A percentile compares a stretch with the other conserved stretches of the same genome.
Evolutionary conservation across 441 rosid genomes (phyloP).

Genomic region (Adansonia gregorii): DNA sequence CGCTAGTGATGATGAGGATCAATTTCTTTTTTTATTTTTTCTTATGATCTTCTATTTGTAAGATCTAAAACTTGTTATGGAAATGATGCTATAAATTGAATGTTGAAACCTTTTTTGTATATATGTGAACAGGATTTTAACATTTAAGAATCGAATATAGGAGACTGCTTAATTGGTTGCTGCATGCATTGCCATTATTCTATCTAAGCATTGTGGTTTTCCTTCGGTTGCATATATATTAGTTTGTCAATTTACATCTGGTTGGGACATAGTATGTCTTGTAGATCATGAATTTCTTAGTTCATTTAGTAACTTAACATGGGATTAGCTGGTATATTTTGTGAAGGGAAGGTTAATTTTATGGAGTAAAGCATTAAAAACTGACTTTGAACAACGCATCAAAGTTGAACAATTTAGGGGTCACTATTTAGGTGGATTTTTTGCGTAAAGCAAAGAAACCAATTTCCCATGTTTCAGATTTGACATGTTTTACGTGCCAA

Average conservation of each 20-base stretch:
- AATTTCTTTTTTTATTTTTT: not conserved
- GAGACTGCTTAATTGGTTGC: not conserved
- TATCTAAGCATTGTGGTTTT: not conserved
- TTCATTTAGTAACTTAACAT: not conserved
- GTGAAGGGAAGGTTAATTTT: not conserved
- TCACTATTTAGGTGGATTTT: not conserved
- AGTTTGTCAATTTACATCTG: not conserved
- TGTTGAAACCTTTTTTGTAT: not conserved
- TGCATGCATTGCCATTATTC: not conserved
- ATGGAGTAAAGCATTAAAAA: not conserved
- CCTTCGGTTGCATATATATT: not conserved
- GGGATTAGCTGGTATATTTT: not conserved
- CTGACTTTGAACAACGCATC: not conserved
- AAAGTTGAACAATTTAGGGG: not conserved
- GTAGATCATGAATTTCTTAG: not conserved
- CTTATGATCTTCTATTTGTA: not conserved
- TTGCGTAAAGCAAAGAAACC: not conserved
- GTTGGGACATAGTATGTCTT: not conserved
- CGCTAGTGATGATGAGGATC: not conserved
- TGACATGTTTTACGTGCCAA: conserved; percentile 7
- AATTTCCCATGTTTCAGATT: not conserved
- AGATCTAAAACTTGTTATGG: not conserved
- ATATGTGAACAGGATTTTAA: not conserved
- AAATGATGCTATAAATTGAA: not conserved
- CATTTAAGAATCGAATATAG: not conserved